Conservation (phyloP, 495 filamentous ascomycete genomes). For the Tuber brumale region DNA sequence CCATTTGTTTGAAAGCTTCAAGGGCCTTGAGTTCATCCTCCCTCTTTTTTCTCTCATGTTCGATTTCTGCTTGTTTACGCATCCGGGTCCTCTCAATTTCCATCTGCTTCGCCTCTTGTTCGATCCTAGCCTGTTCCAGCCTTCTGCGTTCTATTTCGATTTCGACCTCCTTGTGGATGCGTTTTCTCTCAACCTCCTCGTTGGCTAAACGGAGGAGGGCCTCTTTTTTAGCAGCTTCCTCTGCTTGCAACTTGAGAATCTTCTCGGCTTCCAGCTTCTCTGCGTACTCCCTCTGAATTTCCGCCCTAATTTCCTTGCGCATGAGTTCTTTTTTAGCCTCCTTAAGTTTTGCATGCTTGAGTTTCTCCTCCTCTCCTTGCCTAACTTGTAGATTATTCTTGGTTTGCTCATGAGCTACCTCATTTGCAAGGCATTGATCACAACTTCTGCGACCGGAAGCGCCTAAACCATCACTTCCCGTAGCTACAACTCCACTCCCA, state of each 20-base stretch:
- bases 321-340: constrained; percentile 34
- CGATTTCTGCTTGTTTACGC: constrained; percentile 19
- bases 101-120: constrained; percentile 18
- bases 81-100: constrained; percentile 20
- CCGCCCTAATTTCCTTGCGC: constrained; percentile 38
- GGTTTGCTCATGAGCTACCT: neutral
- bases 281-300: constrained; percentile 23
- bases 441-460: neutral
- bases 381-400: neutral
- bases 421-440: neutral
- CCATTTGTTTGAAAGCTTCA: constrained; percentile 12
- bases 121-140: constrained; percentile 15
- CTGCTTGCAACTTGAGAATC: constrained; percentile 11
- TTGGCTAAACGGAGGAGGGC: constrained; percentile 12
- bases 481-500: constrained; percentile 14
- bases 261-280: constrained; percentile 14
- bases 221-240: constrained; percentile 12
- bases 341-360: constrained; percentile 24
- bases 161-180: constrained; percentile 23
- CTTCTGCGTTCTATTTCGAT: constrained; percentile 22
- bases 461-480: neutral
- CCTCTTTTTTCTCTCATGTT: constrained; percentile 18
- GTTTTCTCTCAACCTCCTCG: constrained; percentile 24
- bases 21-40: constrained; percentile 12
- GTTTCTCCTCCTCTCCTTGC: constrained; percentile 14